Evolutionary conservation across 805 yeast genomes (phyloP), one percentile per base, ranked within the genome.

Genomic region (Candida khao-thaluensis): DNA sequence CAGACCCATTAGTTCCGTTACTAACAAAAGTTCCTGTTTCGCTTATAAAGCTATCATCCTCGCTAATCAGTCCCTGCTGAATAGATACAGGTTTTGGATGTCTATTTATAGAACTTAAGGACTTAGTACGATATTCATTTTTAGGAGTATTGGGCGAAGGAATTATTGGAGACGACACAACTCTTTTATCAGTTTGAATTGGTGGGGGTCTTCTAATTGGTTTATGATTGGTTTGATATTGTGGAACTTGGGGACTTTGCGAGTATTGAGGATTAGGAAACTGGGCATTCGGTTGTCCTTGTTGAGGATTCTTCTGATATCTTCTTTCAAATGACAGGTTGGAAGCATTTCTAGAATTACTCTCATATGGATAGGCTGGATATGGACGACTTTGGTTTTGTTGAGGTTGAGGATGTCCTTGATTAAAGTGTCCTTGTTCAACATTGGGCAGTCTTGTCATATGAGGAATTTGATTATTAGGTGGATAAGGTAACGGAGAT

Each of bases 131-230:
- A 10, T 43, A 15, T 2, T 53, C 58, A 22, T 22, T 30, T 22
- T 34, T 42, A 8, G 45, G 47, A 10, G 41, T 33, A 5, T 28
- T 32, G 12, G 55, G 47, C 8, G 46, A 33, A 20, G 43, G 38
- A 16, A 55, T 43, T 6, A 38, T 42, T 3, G 66, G 64, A 1
- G 64, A 49, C 1, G 69, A 61, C 6, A 55, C 65, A n/a, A 61
- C 56, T 38, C 70, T 41, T 24, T 46, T 33, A 15, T 38, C 32
- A 14, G 40, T 39, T 16, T 41, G 40, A 23, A 36, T 35, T 3
- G 42, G 43, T 16, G 35, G 45, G 17, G 42, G 41, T 29, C 40
- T 41, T 17, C 33, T 21, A 23, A 17, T 17, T 20, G 42, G 38
- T 22, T 23, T 34, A 30, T 40, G 31, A 20, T 35, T 16, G 29